A percentile compares a stretch with the other conserved stretches of the same genome.
phyloP scores from a whole-genome alignment of 495 filamentous ascomycete genomes.

The Neurospora intermedia region DNA sequence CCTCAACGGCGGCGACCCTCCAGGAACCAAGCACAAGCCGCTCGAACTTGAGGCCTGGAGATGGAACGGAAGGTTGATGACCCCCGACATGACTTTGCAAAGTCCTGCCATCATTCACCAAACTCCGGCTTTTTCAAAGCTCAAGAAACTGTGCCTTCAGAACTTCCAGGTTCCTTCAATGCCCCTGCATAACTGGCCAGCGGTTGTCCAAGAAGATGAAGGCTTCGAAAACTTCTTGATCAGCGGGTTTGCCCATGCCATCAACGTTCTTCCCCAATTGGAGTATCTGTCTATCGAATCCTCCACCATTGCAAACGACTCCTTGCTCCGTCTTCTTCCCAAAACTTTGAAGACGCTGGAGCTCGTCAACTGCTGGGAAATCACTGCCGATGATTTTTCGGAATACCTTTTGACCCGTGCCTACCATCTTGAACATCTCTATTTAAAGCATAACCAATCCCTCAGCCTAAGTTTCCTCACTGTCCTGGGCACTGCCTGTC shows the following conservation, averaged over 20 bases:
- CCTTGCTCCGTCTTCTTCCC: slow-evolving; percentile 52
- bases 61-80: slow-evolving; percentile 63
- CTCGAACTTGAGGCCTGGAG: slow-evolving; percentile 56
- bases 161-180: slow-evolving; percentile 47
- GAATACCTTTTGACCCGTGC: slow-evolving; percentile 55
- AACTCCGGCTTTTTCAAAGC: slow-evolving; percentile 44
- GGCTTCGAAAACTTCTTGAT: slow-evolving; percentile 20
- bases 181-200: neutral
- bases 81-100: slow-evolving; percentile 35
- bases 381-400: slow-evolving; percentile 48
- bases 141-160: slow-evolving; percentile 52
- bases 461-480: slow-evolving; percentile 63
- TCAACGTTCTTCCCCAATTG: slow-evolving; percentile 50
- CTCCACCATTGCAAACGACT: slow-evolving; percentile 50
- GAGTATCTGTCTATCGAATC: slow-evolving; percentile 55
- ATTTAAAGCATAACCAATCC: slow-evolving; percentile 63
- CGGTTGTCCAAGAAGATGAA: neutral
- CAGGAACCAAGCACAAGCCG: neutral
- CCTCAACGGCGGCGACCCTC: slow-evolving; percentile 21
- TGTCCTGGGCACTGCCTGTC: slow-evolving; percentile 49
- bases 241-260: slow-evolving; percentile 41
- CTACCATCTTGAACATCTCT: slow-evolving; percentile 47
- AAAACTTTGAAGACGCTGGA: slow-evolving; percentile 50
- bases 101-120: slow-evolving; percentile 42
- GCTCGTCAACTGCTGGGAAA: slow-evolving; percentile 61